Evolutionary conservation across 306 rosid genomes (phyloP).

Genomic region (Pterocarpus santalinus): DNA sequence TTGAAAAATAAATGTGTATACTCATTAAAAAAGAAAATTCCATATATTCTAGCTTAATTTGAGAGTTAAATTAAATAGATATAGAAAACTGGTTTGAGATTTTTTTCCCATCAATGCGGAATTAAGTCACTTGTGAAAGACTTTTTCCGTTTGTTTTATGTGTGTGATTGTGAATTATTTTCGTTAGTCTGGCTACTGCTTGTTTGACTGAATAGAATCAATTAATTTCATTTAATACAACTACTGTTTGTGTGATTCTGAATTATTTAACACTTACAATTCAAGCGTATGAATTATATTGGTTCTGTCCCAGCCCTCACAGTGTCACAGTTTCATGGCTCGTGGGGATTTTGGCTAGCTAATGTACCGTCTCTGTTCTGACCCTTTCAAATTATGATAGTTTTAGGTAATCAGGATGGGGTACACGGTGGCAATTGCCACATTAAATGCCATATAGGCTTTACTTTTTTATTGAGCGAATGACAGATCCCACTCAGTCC

Average conservation of each 20-base stretch:
- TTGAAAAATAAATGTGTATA: no score
- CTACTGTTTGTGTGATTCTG: no score
- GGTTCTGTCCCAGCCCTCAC: background rate
- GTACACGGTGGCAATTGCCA: background rate
- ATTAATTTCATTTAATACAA: background rate
- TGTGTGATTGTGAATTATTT: slow-evolving; percentile 18
- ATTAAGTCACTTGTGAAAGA: background rate
- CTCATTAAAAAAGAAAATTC: no score
- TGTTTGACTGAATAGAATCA: background rate
- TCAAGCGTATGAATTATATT: slow-evolving; percentile 20
- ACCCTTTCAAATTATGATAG: background rate
- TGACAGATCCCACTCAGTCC: background rate
- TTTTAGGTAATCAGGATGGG: no score
- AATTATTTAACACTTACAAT: background rate
- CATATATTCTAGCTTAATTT: no score
- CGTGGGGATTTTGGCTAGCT: slow-evolving; percentile 16
- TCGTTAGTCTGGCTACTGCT: background rate
- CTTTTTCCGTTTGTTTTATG: slow-evolving; percentile 7
- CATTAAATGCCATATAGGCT: background rate
- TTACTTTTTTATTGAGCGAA: no score
- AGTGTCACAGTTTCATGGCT: background rate
- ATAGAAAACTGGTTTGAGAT: no score
- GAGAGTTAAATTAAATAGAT: no score
- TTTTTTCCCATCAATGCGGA: no score
- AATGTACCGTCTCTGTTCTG: background rate